Evolutionary conservation across 768 basidiomycete species (phyloP), one percentile per base, ranked within the genome.

Genomic region (Amanita fuliginea): DNA sequence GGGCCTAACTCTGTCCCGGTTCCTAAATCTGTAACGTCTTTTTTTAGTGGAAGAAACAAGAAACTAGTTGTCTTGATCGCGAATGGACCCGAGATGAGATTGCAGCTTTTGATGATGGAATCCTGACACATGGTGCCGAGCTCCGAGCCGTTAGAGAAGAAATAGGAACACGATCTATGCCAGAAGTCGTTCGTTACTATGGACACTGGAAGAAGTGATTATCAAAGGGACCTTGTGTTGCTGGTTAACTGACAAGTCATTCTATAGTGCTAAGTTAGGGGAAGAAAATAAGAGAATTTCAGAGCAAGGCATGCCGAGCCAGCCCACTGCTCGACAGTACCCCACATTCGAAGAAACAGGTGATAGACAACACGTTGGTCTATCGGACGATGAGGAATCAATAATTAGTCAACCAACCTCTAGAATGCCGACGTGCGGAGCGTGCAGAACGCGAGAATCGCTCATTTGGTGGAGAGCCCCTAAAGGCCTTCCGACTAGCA

Each of bases 381-480:
- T 76, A 51, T 61, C 67, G 0, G 89, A 92, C 51, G 86, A 89
- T 49, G 90, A 93, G 60, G 78, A 78, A 9, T 93, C 90, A 1
- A 71, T 89, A 53, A 73, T 85, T 47, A 73, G 68, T 16, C 73
- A 75, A 50, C 72, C 72, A 30, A 71, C 72, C 37, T 34, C 49
- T 4, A 81, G 71, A 59, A 67, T 71, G 33, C 76, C 70, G 24
- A 77, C 72, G 53, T 96, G 92, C 58, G 90, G 86, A 32, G 87
- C 88, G 3, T 96, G 92, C 62, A 73, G 85, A 43, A 87, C 86
- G 6, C 80, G 82, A 49, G 86, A 90, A 52, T 86, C 86, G 5
- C 72, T 72, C 33, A 67, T 65, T 2, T 96, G 92, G 92, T 96
- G 90, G 90, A 88, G 86, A 62, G 90, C 91, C 11, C 93, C 92